phyloP scores from a whole-genome alignment of 108 stramenopile species.

The Pseudonitzschia multiseries region DNA sequence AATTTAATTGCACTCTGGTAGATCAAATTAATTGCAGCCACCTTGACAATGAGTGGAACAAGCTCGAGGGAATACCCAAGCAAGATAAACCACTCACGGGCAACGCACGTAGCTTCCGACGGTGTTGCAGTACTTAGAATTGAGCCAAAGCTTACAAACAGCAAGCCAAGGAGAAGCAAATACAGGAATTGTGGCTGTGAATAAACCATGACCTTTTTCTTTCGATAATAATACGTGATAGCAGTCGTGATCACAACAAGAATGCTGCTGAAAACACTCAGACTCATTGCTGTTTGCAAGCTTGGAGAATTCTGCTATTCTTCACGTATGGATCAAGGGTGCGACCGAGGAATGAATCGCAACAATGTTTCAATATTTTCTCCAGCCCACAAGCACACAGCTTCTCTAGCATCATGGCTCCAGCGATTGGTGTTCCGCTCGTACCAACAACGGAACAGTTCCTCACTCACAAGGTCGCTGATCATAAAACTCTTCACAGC shows the following conservation, averaged over 20 bases:
- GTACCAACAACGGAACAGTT: constrained; percentile 22
- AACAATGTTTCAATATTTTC: constrained; percentile 28
- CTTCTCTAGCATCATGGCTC: constrained; percentile 33
- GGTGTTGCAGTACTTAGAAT: constrained; percentile 21
- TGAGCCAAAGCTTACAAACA: constrained; percentile 34
- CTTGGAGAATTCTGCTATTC: constrained; percentile 7
- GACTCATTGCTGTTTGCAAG: constrained; percentile 2
- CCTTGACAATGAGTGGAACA: constrained; percentile 45
- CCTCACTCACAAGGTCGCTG: constrained; percentile 14
- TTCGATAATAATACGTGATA: constrained; percentile 12
- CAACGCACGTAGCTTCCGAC: constrained; percentile 20
- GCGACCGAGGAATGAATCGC: constrained; percentile 25
- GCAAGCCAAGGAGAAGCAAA: constrained; percentile 29
- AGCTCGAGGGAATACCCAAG: constrained; percentile 42
- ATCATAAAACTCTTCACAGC: constrained; percentile 12
- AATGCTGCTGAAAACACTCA: constrained; percentile 16
- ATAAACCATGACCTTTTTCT: constrained; percentile 32
- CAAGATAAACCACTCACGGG: constrained; percentile 35
- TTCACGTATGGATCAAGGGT: constrained; percentile 13
- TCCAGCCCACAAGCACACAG: constrained; percentile 35
- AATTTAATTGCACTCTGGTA: constrained; percentile 21
- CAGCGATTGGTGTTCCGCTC: not conserved
- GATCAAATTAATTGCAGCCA: constrained; percentile 37
- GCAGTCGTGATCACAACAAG: not conserved
- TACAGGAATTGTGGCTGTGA: constrained; percentile 37